These are phyloP conservation scores for Oxytropis ochrocephala DNA, from an alignment of 306 rosid species.

Conservation along the genomic window DNA sequence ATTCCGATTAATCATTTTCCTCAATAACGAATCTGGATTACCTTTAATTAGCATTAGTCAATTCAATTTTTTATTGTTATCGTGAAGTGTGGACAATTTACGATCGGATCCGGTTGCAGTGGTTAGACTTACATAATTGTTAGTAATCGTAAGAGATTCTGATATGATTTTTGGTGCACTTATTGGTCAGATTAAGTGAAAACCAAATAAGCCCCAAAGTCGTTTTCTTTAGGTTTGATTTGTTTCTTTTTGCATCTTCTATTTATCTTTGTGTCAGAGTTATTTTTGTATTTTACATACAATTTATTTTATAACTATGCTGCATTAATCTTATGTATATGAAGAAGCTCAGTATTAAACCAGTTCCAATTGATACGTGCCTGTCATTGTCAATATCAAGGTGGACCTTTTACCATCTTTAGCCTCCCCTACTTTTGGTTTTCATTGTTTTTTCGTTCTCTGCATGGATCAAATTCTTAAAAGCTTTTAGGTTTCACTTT, in stretches of 20 bases:
- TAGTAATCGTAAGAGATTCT: neutral
- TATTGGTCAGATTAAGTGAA: neutral
- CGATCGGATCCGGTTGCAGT: constrained; percentile 53
- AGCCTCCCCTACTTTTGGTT: neutral
- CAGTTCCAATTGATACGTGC: neutral
- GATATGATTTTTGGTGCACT: neutral
- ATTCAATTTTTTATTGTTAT: neutral
- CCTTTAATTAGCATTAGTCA: neutral
- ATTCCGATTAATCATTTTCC: constrained; percentile 13
- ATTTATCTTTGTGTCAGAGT: constrained; percentile 11
- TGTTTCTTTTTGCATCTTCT: constrained; percentile 1
- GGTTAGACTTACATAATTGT: neutral
- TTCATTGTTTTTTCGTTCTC: neutral
- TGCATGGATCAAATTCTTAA: neutral
- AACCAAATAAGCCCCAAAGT: constrained; percentile 5
- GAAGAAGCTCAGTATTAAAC: neutral
- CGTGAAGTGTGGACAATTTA: neutral
- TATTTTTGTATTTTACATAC: neutral
- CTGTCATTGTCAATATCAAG: neutral
- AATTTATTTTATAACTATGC: neutral
- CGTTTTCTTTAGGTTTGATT: constrained; percentile 3
- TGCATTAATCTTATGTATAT: constrained; percentile 2
- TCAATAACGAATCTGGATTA: neutral
- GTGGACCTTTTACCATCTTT: constrained; percentile 10
- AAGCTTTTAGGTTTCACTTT: constrained; percentile 4